Conservation (phyloP, 331 rosid genomes). For the Dryas integrifolia region DNA sequence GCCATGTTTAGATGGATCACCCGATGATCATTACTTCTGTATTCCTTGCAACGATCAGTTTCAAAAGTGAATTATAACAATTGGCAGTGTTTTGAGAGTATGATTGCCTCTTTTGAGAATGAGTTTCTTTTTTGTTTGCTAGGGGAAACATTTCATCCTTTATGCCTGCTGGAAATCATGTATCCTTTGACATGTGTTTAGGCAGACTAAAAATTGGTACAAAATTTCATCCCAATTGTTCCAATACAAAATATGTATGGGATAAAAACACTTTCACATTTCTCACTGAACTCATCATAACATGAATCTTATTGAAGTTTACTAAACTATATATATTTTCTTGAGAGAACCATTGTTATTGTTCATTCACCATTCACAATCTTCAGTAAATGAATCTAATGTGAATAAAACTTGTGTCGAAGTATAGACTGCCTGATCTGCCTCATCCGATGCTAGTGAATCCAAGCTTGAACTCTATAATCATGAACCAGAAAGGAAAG, state of each 20-base stretch:
- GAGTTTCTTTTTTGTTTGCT: no score
- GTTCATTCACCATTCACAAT: neutral
- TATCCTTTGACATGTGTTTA: no score
- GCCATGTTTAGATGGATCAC: neutral
- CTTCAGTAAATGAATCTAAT: neutral
- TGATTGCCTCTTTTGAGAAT: no score
- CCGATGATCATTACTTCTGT: neutral
- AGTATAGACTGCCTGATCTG: neutral
- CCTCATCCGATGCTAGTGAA: constrained; percentile 20
- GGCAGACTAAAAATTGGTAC: no score
- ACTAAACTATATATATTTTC: neutral
- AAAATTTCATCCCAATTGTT: neutral
- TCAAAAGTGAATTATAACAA: neutral
- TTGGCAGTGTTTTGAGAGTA: no score
- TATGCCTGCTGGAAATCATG: neutral
- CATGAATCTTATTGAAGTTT: neutral
- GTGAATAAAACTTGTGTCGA: neutral
- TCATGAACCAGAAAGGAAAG: constrained; percentile 63
- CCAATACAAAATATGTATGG: neutral
- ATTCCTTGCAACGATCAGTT: neutral
- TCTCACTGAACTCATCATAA: neutral
- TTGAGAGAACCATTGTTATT: neutral
- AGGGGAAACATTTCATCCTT: neutral
- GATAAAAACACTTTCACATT: neutral
- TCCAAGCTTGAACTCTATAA: constrained; percentile 10